A percentile compares a stretch with the other conserved stretches of the same genome.
These are phyloP conservation scores for Berkeleyomyces rouxiae DNA, from an alignment of 2,329 filamentous ascomycete genomes.

Conservation along the genomic window DNA sequence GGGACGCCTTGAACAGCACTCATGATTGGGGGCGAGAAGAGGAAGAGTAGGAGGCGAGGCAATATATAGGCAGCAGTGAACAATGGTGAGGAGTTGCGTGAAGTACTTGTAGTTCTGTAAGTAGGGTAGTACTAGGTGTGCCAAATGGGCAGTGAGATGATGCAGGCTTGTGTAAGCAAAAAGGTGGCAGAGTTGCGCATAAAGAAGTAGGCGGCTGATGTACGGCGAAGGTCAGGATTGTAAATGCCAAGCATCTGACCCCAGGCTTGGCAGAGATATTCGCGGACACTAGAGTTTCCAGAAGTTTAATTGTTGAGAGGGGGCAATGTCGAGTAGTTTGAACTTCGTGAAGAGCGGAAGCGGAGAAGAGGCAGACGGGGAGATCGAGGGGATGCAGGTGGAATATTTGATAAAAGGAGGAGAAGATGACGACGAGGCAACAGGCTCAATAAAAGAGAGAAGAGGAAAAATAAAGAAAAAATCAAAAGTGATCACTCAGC, in stretches of 20 bases:
- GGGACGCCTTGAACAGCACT: not conserved
- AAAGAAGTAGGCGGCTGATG: not conserved
- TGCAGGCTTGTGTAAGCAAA: not conserved
- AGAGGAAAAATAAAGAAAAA: not conserved
- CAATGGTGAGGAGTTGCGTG: not conserved
- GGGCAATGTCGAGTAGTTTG: not conserved
- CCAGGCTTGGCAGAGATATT: constrained; percentile 9
- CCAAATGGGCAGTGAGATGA: not conserved
- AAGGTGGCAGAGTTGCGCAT: constrained; percentile 1
- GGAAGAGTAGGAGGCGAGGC: not conserved
- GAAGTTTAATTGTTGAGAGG: not conserved
- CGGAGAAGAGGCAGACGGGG: not conserved
- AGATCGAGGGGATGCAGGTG: not conserved
- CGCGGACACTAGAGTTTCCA: constrained; percentile 7
- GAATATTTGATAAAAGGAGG: not conserved
- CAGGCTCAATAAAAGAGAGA: too few species aligned
- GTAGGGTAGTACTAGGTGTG: not conserved
- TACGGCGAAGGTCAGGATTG: not conserved
- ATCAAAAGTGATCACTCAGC: not conserved
- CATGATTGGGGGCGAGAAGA: not conserved
- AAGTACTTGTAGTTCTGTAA: not conserved
- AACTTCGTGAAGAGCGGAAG: not conserved
- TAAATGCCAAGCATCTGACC: not conserved
- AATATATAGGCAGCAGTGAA: not conserved
- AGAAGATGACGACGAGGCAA: not conserved